phyloP scores from a whole-genome alignment of 441 rosid genomes.

The Gossypium trilobum region DNA sequence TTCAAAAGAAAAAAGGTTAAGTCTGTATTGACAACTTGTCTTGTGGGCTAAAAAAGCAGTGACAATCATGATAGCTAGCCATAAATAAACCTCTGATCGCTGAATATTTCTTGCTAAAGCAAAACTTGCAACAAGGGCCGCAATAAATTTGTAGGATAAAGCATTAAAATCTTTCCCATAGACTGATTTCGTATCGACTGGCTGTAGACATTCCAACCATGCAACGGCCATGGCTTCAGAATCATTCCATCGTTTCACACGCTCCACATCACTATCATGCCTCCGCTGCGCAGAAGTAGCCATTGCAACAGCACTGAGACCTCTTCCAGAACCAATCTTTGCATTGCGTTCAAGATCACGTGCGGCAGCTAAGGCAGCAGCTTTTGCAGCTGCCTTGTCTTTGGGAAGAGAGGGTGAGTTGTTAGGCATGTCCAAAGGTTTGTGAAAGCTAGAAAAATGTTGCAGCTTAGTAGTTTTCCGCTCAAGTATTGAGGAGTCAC shows the following conservation, averaged over 20 bases:
- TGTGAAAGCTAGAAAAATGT: slow-evolving; percentile 91
- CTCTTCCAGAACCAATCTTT: slow-evolving; percentile 99
- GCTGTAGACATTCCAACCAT: slow-evolving; percentile 98
- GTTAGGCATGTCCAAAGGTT: slow-evolving; percentile 54
- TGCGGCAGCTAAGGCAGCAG: slow-evolving; percentile 98
- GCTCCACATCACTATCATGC: slow-evolving; percentile 79
- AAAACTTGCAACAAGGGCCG: slow-evolving; percentile 97
- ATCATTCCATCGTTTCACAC: slow-evolving; percentile 83
- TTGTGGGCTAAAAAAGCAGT: slow-evolving; percentile 13
- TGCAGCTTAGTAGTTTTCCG: slow-evolving; percentile 66
- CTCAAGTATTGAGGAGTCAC: slow-evolving; percentile 79
- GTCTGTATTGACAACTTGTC: slow-evolving; percentile 11
- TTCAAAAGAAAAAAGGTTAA: slow-evolving; percentile 13
- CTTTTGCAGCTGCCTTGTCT: slow-evolving; percentile 98
- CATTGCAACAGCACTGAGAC: slow-evolving; percentile 99
- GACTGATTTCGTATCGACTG: slow-evolving; percentile 85
- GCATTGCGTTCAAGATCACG: slow-evolving; percentile 98
- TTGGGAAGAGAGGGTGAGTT: slow-evolving; percentile 61
- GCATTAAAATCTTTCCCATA: slow-evolving; percentile 98
- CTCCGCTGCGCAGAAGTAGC: slow-evolving; percentile 98
- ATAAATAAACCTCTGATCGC: slow-evolving; percentile 76
- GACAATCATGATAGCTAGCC: slow-evolving; percentile 20
- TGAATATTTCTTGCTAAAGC: slow-evolving; percentile 98
- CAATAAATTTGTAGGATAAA: slow-evolving; percentile 84
- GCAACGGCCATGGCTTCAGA: slow-evolving; percentile 98